phyloP scores from a whole-genome alignment of 2,329 filamentous ascomycete species.

The Fusarium proliferatum region DNA sequence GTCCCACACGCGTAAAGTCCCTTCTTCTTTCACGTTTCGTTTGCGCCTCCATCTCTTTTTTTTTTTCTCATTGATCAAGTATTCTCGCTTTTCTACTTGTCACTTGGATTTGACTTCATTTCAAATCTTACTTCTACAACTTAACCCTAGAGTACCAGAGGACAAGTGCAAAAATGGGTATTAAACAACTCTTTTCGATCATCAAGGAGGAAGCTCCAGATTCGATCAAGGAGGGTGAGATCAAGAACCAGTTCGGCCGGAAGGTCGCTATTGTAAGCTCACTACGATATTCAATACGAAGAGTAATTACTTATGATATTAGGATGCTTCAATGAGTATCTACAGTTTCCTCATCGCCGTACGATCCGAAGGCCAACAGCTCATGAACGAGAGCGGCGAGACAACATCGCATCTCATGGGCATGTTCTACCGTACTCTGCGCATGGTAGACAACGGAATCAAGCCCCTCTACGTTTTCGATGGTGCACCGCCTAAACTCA shows the following conservation, averaged over 20 bases:
- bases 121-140: background rate
- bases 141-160: background rate
- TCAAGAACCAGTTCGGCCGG: conserved; percentile 98
- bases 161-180: conserved; percentile 62
- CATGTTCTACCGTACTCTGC: conserved; percentile 98
- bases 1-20: conserved; percentile 40
- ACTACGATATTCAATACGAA: background rate
- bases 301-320: conserved; percentile 8
- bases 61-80: background rate
- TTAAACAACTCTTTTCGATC: conserved; percentile 80
- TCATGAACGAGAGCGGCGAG: conserved; percentile 94
- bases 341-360: conserved; percentile 99
- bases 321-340: conserved; percentile 87
- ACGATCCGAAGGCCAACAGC: conserved; percentile 93
- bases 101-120: background rate
- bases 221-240: conserved; percentile 94
- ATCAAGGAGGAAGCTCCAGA: conserved; percentile 95
- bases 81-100: background rate
- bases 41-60: conserved; percentile 8
- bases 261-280: conserved; percentile 93
- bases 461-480: conserved; percentile 99
- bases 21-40: conserved; percentile 28
- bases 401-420: conserved; percentile 99
- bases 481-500: conserved; percentile 94
- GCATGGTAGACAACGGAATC: conserved; percentile 98